Conservation (phyloP, 257 asterid genomes). For the Solanum piurae region DNA sequence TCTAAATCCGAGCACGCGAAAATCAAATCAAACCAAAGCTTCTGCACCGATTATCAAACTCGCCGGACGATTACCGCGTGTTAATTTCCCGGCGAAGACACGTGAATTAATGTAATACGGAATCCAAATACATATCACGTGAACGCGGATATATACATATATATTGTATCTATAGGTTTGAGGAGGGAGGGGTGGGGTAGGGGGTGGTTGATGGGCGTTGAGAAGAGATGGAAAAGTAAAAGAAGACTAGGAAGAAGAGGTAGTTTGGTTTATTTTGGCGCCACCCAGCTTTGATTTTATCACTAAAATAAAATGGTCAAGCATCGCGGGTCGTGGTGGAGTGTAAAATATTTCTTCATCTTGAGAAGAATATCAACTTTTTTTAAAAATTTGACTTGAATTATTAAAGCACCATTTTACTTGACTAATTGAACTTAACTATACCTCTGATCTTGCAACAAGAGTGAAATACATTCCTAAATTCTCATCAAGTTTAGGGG, state of each 20-base stretch:
- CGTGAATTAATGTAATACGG: neutral
- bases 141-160: neutral
- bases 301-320: no score
- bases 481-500: no score
- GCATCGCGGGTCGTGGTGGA: neutral
- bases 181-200: neutral
- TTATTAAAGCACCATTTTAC: no score
- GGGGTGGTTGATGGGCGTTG: neutral
- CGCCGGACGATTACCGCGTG: neutral
- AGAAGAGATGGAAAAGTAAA: neutral
- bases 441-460: rapidly evolving
- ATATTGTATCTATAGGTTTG: neutral
- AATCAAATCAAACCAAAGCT: neutral
- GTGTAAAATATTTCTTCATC: neutral
- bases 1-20: neutral
- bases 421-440: neutral
- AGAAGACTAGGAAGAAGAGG: neutral
- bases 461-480: neutral
- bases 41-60: neutral
- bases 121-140: neutral
- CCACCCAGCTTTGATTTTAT: neutral
- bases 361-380: rapidly evolving
- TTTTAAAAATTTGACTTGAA: no score
- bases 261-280: neutral
- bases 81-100: neutral